Evolutionary conservation across 2,329 filamentous ascomycete genomes (phyloP).

Genomic region (Fusarium nodosum): DNA sequence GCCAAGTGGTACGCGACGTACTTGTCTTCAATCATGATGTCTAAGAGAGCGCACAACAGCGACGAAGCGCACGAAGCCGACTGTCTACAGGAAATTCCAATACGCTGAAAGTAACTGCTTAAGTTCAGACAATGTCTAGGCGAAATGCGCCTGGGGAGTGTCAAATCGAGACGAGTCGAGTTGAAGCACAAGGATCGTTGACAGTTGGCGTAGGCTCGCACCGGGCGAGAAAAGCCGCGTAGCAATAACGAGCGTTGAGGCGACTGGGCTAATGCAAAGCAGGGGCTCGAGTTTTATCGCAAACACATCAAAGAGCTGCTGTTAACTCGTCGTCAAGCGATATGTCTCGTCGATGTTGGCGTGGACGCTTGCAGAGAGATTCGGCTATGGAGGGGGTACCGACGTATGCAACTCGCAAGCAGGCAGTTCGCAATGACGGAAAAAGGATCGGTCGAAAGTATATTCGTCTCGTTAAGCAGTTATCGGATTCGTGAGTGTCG

Average conservation of each 20-base stretch:
- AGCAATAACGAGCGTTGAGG: conserved; percentile 36
- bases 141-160: conserved; percentile 27
- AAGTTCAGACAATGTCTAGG: not conserved
- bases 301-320: conserved; percentile 43
- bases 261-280: conserved; percentile 4
- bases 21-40: conserved; percentile 58
- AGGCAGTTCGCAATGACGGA: conserved; percentile 36
- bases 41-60: conserved; percentile 37
- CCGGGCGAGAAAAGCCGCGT: conserved; percentile 43
- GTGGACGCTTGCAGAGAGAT: conserved; percentile 18
- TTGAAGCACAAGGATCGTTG: conserved; percentile 19
- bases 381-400: conserved; percentile 20
- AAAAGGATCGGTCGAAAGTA: conserved; percentile 28
- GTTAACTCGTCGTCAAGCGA: not conserved
- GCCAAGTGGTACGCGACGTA: conserved; percentile 46
- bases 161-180: not conserved
- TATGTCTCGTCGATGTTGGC: conserved; percentile 14
- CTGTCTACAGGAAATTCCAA: conserved; percentile 9
- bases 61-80: conserved; percentile 33
- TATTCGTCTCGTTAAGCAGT: conserved; percentile 32
- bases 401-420: conserved; percentile 11
- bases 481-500: conserved; percentile 29
- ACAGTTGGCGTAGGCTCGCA: conserved; percentile 44
- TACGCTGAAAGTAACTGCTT: conserved; percentile 31
- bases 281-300: conserved; percentile 33